A percentile compares a stretch with the other conserved stretches of the same genome.
These are phyloP conservation scores for Ascochyta koolunga DNA, from an alignment of 2,329 filamentous ascomycete genomes.

Conservation along the genomic window DNA sequence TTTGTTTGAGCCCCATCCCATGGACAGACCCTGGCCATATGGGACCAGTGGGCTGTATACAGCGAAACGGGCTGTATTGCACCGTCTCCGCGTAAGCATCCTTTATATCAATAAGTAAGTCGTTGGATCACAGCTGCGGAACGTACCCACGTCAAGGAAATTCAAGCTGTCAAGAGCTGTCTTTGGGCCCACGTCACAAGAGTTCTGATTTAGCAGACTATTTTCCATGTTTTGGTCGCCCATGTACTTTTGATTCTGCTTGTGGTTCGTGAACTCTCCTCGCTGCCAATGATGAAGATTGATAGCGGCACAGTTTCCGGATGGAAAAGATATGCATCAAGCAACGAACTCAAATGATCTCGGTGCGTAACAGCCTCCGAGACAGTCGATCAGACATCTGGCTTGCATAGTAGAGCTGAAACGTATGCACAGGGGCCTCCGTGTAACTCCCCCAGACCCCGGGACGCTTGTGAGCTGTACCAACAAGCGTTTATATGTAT, in stretches of 20 bases:
- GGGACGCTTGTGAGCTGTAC: not conserved
- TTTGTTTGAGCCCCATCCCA: conserved; percentile 14
- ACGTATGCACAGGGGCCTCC: not conserved
- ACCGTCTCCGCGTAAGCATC: conserved; percentile 33
- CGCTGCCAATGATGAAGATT: not conserved
- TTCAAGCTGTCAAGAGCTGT: not conserved
- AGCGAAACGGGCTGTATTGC: conserved; percentile 22
- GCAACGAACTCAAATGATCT: not conserved
- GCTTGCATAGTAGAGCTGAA: conserved; percentile 8
- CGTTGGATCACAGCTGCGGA: conserved; percentile 11
- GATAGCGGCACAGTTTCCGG: not conserved
- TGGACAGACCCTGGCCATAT: conserved; percentile 4
- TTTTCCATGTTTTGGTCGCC: not conserved
- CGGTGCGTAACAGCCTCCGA: conserved; percentile 7
- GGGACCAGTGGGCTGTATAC: conserved; percentile 8
- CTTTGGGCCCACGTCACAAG: not conserved
- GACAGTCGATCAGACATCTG: conserved; percentile 10
- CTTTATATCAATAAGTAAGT: conserved; percentile 11
- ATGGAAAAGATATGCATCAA: not conserved
- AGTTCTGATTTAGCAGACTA: not conserved
- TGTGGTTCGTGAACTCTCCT: not conserved
- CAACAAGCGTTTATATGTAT: not conserved
- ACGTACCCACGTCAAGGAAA: not conserved
- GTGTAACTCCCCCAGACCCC: not conserved
- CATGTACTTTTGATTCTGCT: not conserved